Base-by-base conservation (phyloP, 2,329 filamentous ascomycete genomes). In the Endocalyx cinctus region DNA sequence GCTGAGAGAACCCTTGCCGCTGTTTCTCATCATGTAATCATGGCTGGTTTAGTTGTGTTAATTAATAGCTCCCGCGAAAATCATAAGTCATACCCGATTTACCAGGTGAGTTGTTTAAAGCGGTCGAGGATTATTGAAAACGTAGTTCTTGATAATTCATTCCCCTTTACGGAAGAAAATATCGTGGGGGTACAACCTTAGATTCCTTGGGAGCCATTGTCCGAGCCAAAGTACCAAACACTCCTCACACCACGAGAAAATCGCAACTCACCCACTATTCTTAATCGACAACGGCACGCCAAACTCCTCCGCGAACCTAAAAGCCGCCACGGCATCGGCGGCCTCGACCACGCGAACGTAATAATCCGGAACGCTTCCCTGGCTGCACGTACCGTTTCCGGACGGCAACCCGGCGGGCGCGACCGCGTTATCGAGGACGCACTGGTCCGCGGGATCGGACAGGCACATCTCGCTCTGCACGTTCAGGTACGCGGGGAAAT, bases 401-500 rank as follows among this genome's bases (percentile, higher is more conserved):
- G 42, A 35, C 6, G 52, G 47, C 4, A 47, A 17, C 6, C 39
- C 33, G 15, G 54, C 47, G 4, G 42, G 43, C 10, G 37, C 47
- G 12, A 41, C 26, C 5, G 38, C 45, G 29, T 42, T 48, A 29
- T 55, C 50, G 16, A 57, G 27, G 10, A 51, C 26, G 30, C 54
- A 57, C 35, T 54, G 51, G 28, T 56, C 50, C 10, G 32, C 29
- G 5, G 47, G 38, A 17, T 49, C 37, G 4, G 53, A 51, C 17
- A 47, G 29, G 31, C 53, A 55, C 12, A 48, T 39, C 19, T 54
- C 50, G 27, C 47, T 46, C 29, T 56, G 54, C 16, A 46, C 33
- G 30, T 51, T 54, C 47, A 53, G 52, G 25, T 47, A 54, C 12
- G 37, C 42, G n/a, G 43, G 45, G n/a, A 47, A 41, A 25, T 42